A percentile compares a stretch with the other conserved stretches of the same genome.
phyloP scores from a whole-genome alignment of 1,284 basidiomycete species.

The Cryptococcus maquisensis region DNA sequence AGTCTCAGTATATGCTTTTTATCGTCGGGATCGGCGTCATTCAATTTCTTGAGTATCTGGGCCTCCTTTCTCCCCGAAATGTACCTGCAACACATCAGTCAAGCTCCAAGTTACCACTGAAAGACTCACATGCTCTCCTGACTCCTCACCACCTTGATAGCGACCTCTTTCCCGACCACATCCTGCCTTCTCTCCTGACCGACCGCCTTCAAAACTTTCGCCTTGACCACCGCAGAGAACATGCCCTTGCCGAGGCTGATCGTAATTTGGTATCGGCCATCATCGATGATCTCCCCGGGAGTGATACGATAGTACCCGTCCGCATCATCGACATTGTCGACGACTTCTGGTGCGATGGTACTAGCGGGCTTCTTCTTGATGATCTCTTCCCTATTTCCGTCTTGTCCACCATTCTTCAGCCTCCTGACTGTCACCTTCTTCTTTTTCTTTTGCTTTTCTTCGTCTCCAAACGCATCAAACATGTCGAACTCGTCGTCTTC shows the following conservation, averaged over 20 bases:
- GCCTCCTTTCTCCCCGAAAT: conserved; percentile 92
- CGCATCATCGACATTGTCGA: conserved; percentile 63
- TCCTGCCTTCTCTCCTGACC: conserved; percentile 53
- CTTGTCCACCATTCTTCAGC: conserved; percentile 55
- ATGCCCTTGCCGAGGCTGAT: conserved; percentile 94
- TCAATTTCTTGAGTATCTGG: conserved; percentile 79
- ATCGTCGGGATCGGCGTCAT: conserved; percentile 87
- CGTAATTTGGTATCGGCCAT: conserved; percentile 89
- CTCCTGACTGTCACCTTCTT: conserved; percentile 50
- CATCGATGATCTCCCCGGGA: conserved; percentile 89
- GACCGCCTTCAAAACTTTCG: conserved; percentile 73
- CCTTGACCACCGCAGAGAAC: conserved; percentile 94
- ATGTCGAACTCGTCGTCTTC: conserved; percentile 78
- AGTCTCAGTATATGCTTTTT: conserved; percentile 92
- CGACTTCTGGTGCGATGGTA: conserved; percentile 52
- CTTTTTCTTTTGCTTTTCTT: conserved; percentile 57
- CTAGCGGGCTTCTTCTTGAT: conserved; percentile 56
- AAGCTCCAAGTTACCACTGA: background rate
- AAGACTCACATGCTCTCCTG: conserved; percentile 88
- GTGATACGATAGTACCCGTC: conserved; percentile 97
- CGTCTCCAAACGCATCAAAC: conserved; percentile 66
- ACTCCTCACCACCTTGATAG: conserved; percentile 93
- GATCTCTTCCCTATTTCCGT: conserved; percentile 73
- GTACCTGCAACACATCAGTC: conserved; percentile 58
- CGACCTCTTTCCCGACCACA: conserved; percentile 69